Evolutionary conservation across 2,329 filamentous ascomycete genomes (phyloP), one percentile per base, ranked within the genome.

Genomic region (Venturia pyrina): DNA sequence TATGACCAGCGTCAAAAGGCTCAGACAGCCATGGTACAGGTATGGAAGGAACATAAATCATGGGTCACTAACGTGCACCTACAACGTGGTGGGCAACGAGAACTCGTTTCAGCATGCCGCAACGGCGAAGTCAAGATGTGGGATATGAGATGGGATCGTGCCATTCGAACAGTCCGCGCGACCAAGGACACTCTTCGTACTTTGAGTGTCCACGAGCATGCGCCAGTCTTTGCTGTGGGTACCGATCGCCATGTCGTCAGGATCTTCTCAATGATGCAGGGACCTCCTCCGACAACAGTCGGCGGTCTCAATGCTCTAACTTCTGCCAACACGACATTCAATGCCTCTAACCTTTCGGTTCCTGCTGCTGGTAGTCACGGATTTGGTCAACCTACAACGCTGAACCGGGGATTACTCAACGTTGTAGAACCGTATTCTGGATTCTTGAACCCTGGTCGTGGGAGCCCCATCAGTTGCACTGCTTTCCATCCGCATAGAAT

Each of bases 1-100:
- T 99, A 97, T 74, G 95, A 99, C 75, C 91, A 93, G 69, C 87
- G 95, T 15, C 79, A 90, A 68, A 87, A 88, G 68, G 89, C 92
- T 2, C 89, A 91, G 67, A 91, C 95, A 65, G 89, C 90, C 21
- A 97, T 98, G 93, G 89, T 97, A 65, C 91, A 90, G 77, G 93
- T 93, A 70, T 99, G 95, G 93, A 95, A 96, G 74, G 91, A 97
- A 72, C 93, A 98, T 73, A 87, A 89, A 68, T 91, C 96, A 71
- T 99, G 95, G 95, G 88, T 99, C 75, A 93, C 92, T 72, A 95
- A 91, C 70, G 91, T 96, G 17, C 95, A 98, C 74, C 92, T 99
- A 86, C 95, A 99, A 77, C 89, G 95, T 56, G 95, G 95, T 68
- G 95, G 95, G 2, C 87, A 96, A 76, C 85, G 95, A 67, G 95